phyloP scores from a whole-genome alignment of 257 asterid species.

The Scutellaria barbata region DNA sequence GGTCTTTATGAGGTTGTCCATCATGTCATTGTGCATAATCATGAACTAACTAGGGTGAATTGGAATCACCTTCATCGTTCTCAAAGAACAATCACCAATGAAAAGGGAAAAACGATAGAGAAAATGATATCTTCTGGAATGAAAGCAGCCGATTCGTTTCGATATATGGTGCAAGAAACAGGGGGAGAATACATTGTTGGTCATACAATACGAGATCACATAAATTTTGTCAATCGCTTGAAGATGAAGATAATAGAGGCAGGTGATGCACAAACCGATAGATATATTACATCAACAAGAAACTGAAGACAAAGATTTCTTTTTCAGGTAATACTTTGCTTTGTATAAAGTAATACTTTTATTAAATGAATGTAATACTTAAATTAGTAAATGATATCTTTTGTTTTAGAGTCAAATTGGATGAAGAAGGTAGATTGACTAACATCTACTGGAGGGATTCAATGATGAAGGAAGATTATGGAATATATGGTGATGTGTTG shows the following conservation, averaged over 20 bases:
- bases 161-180: neutral
- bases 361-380: too few species aligned
- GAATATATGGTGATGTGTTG: neutral
- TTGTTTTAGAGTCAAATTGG: neutral
- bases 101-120: neutral
- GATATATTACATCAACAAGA: neutral
- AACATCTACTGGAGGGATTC: slow-evolving; percentile 16
- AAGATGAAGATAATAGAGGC: neutral
- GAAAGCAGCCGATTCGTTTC: neutral
- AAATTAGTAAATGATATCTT: too few species aligned
- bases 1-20: slow-evolving; percentile 23
- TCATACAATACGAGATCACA: neutral
- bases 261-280: neutral
- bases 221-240: neutral
- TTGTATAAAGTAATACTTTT: too few species aligned
- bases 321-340: neutral
- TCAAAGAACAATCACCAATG: neutral
- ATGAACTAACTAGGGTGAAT: neutral
- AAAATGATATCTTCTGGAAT: neutral
- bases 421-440: neutral
- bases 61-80: neutral
- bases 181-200: neutral
- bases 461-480: slow-evolving; percentile 24
- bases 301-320: neutral
- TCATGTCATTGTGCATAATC: neutral